phyloP scores from a whole-genome alignment of 139 green algal species.

The Ettlia oleoabundans region DNA sequence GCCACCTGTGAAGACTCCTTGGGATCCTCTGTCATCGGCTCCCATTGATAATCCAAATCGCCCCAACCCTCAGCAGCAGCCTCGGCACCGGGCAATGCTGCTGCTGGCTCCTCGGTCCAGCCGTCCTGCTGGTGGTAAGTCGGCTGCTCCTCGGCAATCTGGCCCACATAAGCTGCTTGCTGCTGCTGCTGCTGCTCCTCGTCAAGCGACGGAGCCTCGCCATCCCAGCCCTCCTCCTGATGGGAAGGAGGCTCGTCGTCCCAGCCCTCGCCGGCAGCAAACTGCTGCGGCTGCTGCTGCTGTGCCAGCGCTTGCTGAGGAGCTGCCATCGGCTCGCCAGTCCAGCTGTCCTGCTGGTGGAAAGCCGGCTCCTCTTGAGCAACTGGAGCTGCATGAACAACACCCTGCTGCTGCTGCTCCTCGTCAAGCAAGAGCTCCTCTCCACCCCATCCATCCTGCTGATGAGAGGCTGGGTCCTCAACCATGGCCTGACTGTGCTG shows the following conservation, averaged over 20 bases:
- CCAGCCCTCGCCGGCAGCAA: neutral
- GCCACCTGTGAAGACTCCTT: neutral
- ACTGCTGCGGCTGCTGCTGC: neutral
- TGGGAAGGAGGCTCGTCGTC: neutral
- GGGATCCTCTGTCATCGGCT: neutral
- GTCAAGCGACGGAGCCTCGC: no score
- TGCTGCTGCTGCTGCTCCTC: no score
- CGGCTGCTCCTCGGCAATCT: neutral
- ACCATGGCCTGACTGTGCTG: no score
- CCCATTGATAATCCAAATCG: neutral
- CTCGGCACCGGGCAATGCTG: neutral
- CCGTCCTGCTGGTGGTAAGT: neutral
- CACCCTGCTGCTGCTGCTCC: no score
- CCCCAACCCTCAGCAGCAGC: constrained; percentile 14
- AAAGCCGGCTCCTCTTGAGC: constrained; percentile 3
- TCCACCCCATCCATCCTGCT: neutral
- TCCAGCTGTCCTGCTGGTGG: constrained; percentile 19
- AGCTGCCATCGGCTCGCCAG: neutral
- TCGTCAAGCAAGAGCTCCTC: neutral
- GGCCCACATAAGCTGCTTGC: neutral
- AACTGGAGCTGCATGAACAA: no score
- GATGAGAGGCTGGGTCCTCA: neutral
- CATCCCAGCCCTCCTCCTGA: neutral
- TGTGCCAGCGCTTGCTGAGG: neutral
- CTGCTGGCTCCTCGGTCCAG: neutral